These are phyloP conservation scores for Botrytis squamosa DNA, from an alignment of 2,329 filamentous ascomycete species.

Conservation along the genomic window DNA sequence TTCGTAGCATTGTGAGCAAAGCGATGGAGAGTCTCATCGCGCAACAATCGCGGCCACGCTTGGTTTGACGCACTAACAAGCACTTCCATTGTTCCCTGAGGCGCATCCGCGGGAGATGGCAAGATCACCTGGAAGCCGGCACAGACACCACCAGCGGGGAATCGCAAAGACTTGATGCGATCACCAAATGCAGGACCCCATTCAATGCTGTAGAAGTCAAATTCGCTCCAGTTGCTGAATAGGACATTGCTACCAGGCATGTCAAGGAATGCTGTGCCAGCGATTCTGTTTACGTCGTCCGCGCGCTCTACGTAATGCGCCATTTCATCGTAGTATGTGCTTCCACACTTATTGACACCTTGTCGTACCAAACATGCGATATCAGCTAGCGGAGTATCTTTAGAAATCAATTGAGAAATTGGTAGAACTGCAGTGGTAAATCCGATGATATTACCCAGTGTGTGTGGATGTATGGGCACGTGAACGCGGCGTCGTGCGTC, in stretches of 20 bases:
- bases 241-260: constrained; percentile 14
- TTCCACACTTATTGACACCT: constrained; percentile 6
- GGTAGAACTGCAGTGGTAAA: constrained; percentile 10
- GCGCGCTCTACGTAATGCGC: constrained; percentile 1
- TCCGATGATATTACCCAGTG: neutral
- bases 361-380: neutral
- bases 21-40: constrained; percentile 8
- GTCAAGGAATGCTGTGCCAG: constrained; percentile 10
- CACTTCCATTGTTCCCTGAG: constrained; percentile 7
- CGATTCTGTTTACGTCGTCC: constrained; percentile 5
- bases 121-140: constrained; percentile 12
- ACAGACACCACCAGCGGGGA: constrained; percentile 2
- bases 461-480: constrained; percentile 5
- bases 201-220: constrained; percentile 15
- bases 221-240: constrained; percentile 3
- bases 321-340: constrained; percentile 1
- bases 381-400: constrained; percentile 10
- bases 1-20: constrained; percentile 11
- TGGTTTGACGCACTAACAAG: constrained; percentile 13
- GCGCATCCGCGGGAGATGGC: constrained; percentile 5
- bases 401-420: neutral
- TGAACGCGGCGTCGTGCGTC: constrained; percentile 10
- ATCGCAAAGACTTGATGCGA: constrained; percentile 2
- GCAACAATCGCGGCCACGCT: constrained; percentile 4
- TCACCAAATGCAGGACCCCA: constrained; percentile 12